Evolutionary conservation across 1,284 basidiomycete genomes (phyloP), one percentile per base, ranked within the genome.

Genomic region (Hortiboletus rubellus): DNA sequence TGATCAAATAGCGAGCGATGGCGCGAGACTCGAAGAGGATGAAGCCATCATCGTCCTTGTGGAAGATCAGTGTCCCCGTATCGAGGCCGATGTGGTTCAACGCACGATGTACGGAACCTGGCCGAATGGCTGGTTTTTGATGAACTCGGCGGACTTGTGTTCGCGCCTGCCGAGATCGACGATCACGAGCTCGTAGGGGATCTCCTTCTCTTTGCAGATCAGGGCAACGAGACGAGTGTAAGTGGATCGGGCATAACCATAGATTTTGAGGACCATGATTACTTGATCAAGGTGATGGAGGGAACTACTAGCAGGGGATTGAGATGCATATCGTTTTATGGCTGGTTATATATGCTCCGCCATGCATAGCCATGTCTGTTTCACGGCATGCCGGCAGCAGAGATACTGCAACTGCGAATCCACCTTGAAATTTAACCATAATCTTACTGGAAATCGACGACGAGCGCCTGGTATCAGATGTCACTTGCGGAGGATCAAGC

Each of bases 61-160:
- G 12, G 11, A 7, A 5, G 1, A 14, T 67, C 40, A 62, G 38
- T 27, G 3, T 47, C 31, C 3, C 12, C 18, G 14, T 1, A 22
- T 10, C 7, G 1, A 11, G 18, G 24, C 6, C 24, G 31, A 4
- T 1, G 24, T 7, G 9, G 7, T 1, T 42, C 17, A 9, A 70
- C 77, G 40, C 58, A 82, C 82, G 55, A 89, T 76, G 70, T 80
- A 85, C 2, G 86, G 87, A 59, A 89, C 69, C 67, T 85, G 83
- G 18, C 84, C 85, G 62, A 89, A 89, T 0, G 87, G 86, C 60
- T 89, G 85, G 27, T 76, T 68, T 33, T 66, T 67, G 24, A 78
- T 17, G 73, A 71, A 81, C n/a, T 67, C 76, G 1, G 78, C 62
- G 0, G 66, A 17, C 67, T 84, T 85, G 55, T 86, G 79, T 61